Conservation (phyloP, 2,329 filamentous ascomycete genomes). For the Neonectria sp. region DNA sequence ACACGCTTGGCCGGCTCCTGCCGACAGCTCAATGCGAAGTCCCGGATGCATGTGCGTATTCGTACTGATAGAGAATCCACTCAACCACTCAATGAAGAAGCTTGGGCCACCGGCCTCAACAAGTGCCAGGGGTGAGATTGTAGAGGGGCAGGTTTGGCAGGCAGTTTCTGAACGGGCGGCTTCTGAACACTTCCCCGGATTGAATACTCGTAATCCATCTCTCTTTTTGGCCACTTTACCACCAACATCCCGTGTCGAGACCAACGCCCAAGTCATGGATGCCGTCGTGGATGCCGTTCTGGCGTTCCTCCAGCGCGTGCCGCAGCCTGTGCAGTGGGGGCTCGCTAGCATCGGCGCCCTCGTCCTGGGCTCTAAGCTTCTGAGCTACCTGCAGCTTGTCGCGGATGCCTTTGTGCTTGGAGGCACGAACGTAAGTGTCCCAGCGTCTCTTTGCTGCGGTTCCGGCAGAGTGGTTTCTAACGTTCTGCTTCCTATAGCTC, state of each 20-base stretch:
- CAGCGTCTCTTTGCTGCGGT: not conserved
- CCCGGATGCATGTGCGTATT: conserved; percentile 28
- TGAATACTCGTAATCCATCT: not conserved
- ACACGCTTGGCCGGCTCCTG: conserved; percentile 3
- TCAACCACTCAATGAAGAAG: conserved; percentile 32
- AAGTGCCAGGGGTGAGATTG: conserved; percentile 42
- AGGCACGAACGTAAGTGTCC: conserved; percentile 70
- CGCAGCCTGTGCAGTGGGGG: conserved; percentile 40
- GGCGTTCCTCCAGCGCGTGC: conserved; percentile 43
- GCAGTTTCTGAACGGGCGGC: conserved; percentile 3
- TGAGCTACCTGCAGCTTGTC: conserved; percentile 74
- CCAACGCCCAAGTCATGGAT: conserved; percentile 45
- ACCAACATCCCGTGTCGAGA: not conserved
- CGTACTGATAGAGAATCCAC: conserved; percentile 17
- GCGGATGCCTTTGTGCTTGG: conserved; percentile 78
- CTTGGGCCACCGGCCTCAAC: conserved; percentile 49
- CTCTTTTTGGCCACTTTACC: not conserved
- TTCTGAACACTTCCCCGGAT: conserved; percentile 8
- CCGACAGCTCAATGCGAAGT: conserved; percentile 1
- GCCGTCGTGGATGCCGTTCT: conserved; percentile 32
- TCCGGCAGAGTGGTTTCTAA: conserved; percentile 1
- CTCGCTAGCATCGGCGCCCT: conserved; percentile 72
- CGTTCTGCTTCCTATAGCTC: conserved; percentile 69
- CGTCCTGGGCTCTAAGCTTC: conserved; percentile 68
- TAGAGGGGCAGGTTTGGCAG: conserved; percentile 37